These are phyloP conservation scores for Penicillium sp. DNA, from an alignment of 2,329 filamentous ascomycete species.

Conservation along the genomic window DNA sequence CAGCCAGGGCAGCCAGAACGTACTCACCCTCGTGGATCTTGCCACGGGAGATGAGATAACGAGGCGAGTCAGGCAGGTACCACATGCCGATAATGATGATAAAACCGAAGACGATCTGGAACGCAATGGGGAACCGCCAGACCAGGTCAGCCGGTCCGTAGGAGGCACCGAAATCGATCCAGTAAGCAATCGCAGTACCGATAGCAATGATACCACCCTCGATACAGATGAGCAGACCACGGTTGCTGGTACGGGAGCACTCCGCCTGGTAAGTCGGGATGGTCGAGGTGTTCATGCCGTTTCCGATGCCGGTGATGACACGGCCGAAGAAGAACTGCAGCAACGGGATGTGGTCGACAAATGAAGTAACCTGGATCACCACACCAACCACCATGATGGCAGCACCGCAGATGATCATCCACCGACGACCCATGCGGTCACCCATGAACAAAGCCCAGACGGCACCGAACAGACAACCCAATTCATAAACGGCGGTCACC, in stretches of 20 bases:
- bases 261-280: constrained; percentile 56
- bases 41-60: constrained; percentile 47
- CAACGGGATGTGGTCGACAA: constrained; percentile 34
- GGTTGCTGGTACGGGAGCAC: constrained; percentile 55
- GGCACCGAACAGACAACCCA: constrained; percentile 39
- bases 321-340: constrained; percentile 55
- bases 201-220: constrained; percentile 54
- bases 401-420: constrained; percentile 56
- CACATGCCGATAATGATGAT: constrained; percentile 46
- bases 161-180: constrained; percentile 50
- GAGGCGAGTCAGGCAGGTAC: constrained; percentile 46
- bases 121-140: constrained; percentile 55
- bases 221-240: constrained; percentile 61
- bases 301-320: constrained; percentile 53
- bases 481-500: constrained; percentile 34
- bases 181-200: constrained; percentile 53
- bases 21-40: constrained; percentile 48
- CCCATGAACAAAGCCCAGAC: constrained; percentile 38
- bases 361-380: constrained; percentile 38
- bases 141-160: constrained; percentile 36
- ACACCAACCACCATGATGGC: constrained; percentile 49
- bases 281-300: constrained; percentile 56
- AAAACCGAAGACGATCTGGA: constrained; percentile 52
- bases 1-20: constrained; percentile 52
- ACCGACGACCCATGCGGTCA: constrained; percentile 39